Evolutionary conservation across 306 rosid genomes (phyloP), one percentile per base, ranked within the genome.

Genomic region (Oxytropis ochrocephala): DNA sequence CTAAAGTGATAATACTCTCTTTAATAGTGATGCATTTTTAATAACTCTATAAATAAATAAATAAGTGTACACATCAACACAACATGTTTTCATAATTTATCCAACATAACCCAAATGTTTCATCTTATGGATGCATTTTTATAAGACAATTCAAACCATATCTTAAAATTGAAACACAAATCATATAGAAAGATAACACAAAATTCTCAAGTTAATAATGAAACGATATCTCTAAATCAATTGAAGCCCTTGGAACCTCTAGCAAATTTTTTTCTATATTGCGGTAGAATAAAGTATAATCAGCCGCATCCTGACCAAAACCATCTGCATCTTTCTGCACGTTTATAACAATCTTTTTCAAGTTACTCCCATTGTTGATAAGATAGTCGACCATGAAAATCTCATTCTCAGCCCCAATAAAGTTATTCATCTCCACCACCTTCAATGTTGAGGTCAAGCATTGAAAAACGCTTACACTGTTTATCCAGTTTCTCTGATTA

Each of bases 351-450:
- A 70, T 16, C 19, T 13, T 77, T 41, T 53, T 2, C 42, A 70
- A 53, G 8, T 32, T 29, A 8, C n/a, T 70, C 35, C 76, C 76
- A 11, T 0, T 1, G 1, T 2, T 7, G 10, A 62, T 49, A 3
- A 76, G 32, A 52, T 8, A 18, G 1, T 8, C 2, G 2, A 49
- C 27, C 11, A 12, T 9, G 0, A 10, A 17, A 5, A 52, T 0
- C 8, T 56, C 67, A 43, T 44, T 13, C 6, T 0, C 0, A 4
- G 19, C 9, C 2, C 54, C 53, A 7, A 6, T 47, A 6, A 70
- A 70, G 10, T 33, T 46, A 10, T 69, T 57, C 44, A 75, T 41
- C 53, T 75, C 74, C 42, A 75, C 79, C 8, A 36, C 24, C 74
- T 67, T 67, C 43, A 75, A 5, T 6, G 74, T 47, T 57, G 35